Evolutionary conservation across 345 rosid genomes (phyloP).

Genomic region (Rhizophora mangle): DNA sequence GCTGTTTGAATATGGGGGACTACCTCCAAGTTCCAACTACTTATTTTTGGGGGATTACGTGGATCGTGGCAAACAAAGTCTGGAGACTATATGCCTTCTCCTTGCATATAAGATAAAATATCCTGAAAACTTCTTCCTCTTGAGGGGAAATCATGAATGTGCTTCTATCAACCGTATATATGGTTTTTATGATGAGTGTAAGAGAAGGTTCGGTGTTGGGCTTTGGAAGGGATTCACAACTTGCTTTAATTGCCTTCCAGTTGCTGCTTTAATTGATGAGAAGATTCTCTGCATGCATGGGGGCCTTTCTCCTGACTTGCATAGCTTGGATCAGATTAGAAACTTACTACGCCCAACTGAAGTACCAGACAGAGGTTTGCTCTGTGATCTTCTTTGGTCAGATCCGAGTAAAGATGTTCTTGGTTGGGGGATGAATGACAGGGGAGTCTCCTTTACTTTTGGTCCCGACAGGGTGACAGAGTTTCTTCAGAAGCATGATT

Average conservation of each 20-base stretch:
- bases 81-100: constrained; percentile 88
- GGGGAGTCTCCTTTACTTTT: constrained; percentile 78
- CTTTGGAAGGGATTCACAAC: constrained; percentile 77
- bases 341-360: constrained; percentile 62
- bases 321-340: constrained; percentile 62
- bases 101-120: constrained; percentile 80
- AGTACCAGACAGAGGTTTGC: constrained; percentile 79
- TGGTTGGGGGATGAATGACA: constrained; percentile 86
- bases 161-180: constrained; percentile 81
- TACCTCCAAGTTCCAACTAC: constrained; percentile 74
- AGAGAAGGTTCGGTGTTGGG: constrained; percentile 71
- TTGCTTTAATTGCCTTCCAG: constrained; percentile 84
- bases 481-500: constrained; percentile 69
- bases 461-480: constrained; percentile 74
- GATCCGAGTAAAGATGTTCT: constrained; percentile 68
- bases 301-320: constrained; percentile 77
- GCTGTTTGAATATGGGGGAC: constrained; percentile 83
- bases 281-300: constrained; percentile 93
- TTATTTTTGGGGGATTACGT: constrained; percentile 83
- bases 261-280: constrained; percentile 82
- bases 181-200: constrained; percentile 85
- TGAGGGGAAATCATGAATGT: constrained; percentile 91
- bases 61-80: constrained; percentile 85
- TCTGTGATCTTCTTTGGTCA: constrained; percentile 88
- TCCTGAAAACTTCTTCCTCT: constrained; percentile 72